Evolutionary conservation across 2,329 filamentous ascomycete species (phyloP), one percentile per base, ranked within the genome.

Genomic region (Venturia aucupariae): DNA sequence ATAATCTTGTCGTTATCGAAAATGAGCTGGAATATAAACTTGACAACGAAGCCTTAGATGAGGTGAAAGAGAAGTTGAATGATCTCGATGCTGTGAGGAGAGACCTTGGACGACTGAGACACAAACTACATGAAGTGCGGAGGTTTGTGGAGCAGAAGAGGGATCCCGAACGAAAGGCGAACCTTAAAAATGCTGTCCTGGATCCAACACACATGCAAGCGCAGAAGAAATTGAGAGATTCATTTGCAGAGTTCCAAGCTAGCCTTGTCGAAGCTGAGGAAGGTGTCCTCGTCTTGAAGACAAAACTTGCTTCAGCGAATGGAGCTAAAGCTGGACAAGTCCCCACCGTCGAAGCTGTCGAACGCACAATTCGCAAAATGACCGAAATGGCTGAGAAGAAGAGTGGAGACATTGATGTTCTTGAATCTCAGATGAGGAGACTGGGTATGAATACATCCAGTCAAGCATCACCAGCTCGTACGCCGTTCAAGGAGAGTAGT

Each of bases 311-410:
- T 0, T 74, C 77, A 54, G 73, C 78, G 2, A 77, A 78, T 51
- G 82, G 72, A 35, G 51, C 32, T 13, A 46, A 59, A 22, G 69
- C 68, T 30, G 68, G 70, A 0, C 67, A 67, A 48, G 84, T 87
- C 4, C 94, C 94, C 0, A 97, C 92, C 0, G 90, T 97, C 11
- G 94, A 97, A 70, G 90, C 91, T 0, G 90, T 99, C 24, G 88
- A 92, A 69, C 90, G 90, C 66, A 99, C 94, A 0, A 96, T 99
- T 68, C 81, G 82, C 65, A 96, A 94, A 72, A 92, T 99, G 89
- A 97, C 92, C 41, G 84, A 81, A 66, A 93, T 97, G 88, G 90
- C 90, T 0, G 90, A 97, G 79, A 90, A 91, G 77, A 90, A 90
- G 73, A 94, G 90, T 72, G 90, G 88, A 65, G 93, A 97, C 70